Conservation (phyloP, 1,139 yeast genomes). For the Candida sp. region DNA sequence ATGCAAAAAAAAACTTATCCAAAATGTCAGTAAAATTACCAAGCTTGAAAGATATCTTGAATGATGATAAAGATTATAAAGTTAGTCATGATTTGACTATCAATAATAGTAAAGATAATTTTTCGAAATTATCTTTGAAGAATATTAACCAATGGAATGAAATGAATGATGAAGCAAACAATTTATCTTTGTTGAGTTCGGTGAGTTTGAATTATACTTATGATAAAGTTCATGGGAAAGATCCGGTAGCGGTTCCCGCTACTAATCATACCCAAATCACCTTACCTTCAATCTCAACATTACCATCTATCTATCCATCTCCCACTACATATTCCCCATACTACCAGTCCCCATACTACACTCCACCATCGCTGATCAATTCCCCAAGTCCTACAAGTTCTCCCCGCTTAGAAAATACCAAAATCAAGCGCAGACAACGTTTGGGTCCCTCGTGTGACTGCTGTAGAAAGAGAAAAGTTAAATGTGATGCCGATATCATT, state of each 20-base stretch:
- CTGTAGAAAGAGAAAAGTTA: constrained; percentile 69
- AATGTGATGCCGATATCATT: constrained; percentile 65
- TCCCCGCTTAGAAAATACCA: neutral
- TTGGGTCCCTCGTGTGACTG: constrained; percentile 75
- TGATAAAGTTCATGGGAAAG: neutral
- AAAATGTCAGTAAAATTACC: neutral
- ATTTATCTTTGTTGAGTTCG: neutral
- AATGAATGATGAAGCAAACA: neutral
- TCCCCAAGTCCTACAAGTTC: neutral
- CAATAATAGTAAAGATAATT: neutral
- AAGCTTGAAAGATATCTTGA: neutral
- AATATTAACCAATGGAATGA: neutral
- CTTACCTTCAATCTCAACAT: constrained; percentile 4
- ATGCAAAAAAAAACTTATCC: neutral
- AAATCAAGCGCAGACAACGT: constrained; percentile 51
- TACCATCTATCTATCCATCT: constrained; percentile 13
- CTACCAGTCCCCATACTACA: neutral
- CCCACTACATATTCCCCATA: constrained; percentile 8
- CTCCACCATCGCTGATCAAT: neutral
- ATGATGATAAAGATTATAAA: neutral
- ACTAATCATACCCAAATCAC: constrained; percentile 3
- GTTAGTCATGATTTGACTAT: neutral
- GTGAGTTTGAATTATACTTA: neutral
- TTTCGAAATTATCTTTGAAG: neutral
- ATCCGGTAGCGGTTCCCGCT: neutral